Base-by-base conservation (phyloP, 441 rosid genomes). In the Breynia disticha region DNA sequence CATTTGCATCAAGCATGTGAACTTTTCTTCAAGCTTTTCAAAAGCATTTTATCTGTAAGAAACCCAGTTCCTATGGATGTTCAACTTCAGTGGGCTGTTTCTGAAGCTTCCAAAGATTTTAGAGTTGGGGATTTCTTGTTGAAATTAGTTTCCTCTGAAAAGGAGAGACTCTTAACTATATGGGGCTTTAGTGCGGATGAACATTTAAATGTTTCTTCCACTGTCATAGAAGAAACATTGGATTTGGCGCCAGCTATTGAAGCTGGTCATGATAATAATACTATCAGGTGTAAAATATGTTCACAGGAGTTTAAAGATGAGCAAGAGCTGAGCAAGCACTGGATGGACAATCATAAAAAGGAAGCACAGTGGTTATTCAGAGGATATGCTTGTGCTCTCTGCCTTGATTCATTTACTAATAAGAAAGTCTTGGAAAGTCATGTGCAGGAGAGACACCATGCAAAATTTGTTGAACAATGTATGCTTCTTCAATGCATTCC, bases 401-500 rank as follows among this genome's bases (percentile, higher is more conserved):
- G 99, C 75, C 79, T 94, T 61, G 99, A 94, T 75, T 85, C 97
- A 38, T 94, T 87, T 64, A 86, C 86, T 22, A 77, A 79, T 72
- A 79, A 71, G 67, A 90, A 77, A 46, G 75, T 77, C 54, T 60
- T 94, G 76, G 95, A 87, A 62, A 72, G 76, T 61, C 99, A 94
- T 59, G 94, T 94, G 66, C 95, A 94, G 65, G 96, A 85, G 70
- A 85, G 94, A 62, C 97, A 94, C 64, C 87, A 77, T 19, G 96
- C 81, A 58, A 81, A 78, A 70, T 94, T 82, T 69, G 97, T 79
- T 42, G 97, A 94, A 52, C 96, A 87, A 79, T 94, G 94, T 72
- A 82, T 83, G 90, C 99, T 94, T 70, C 96, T 85, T 57, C 95
- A 62, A 55, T 94, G 97, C 77, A 81, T 94, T 66, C 86, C 96